Percentiles rank a stretch among this genome's conserved stretches.
Evolutionary conservation across 129 eudicot genomes (phyloP).

Genomic region (Ambrosia artemisiifolia): DNA sequence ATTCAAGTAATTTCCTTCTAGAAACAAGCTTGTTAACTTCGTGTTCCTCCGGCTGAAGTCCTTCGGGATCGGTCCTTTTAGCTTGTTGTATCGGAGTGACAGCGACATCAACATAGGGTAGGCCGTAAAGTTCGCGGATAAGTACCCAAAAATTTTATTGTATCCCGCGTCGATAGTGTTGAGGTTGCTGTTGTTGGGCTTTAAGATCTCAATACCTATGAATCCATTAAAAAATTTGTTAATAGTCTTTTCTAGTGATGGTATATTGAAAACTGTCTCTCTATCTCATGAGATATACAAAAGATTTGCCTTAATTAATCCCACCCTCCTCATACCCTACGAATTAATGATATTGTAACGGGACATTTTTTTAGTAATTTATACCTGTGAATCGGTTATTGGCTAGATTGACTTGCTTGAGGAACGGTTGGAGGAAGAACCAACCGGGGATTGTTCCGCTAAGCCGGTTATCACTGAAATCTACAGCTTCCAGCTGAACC

Average conservation of each 20-base stretch:
- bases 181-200: conserved; percentile 49
- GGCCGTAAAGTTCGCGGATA: conserved; percentile 47
- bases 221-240: conserved; percentile 8
- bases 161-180: conserved; percentile 71
- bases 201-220: conserved; percentile 51
- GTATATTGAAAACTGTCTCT: too few relatives aligned
- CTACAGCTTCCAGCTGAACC: conserved; percentile 53
- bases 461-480: conserved; percentile 69
- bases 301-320: too few relatives aligned
- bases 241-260: too few relatives aligned
- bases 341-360: too few relatives aligned
- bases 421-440: conserved; percentile 55
- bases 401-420: conserved; percentile 75
- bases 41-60: conserved; percentile 43
- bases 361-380: too few relatives aligned
- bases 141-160: conserved; percentile 49
- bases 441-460: conserved; percentile 49
- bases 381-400: conserved; percentile 27
- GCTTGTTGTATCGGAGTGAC: conserved; percentile 56
- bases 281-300: too few relatives aligned
- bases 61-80: conserved; percentile 75
- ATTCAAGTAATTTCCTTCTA: conserved; percentile 77
- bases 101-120: conserved; percentile 53
- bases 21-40: conserved; percentile 46
- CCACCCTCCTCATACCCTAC: too few relatives aligned